phyloP scores from a whole-genome alignment of 352 stramenopile genomes.

The Phytopythium cucurbitacearum region DNA sequence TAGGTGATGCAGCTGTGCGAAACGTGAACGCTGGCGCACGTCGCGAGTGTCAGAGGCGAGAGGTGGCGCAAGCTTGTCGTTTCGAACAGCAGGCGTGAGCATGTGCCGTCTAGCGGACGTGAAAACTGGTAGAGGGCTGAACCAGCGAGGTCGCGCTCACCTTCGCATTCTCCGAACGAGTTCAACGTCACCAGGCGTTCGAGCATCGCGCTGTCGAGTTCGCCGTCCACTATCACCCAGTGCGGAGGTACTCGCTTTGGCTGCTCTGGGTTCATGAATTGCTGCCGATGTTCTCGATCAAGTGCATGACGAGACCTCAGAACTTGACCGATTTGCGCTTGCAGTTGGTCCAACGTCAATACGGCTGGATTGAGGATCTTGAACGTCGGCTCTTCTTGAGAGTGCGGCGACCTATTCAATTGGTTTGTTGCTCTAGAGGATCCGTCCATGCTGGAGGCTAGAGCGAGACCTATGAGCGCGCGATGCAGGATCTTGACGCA shows the following conservation, averaged over 20 bases:
- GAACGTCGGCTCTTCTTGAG: constrained; percentile 13
- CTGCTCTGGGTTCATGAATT: not conserved
- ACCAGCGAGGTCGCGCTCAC: not conserved
- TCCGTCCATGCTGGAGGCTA: constrained; percentile 4
- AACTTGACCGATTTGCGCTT: constrained; percentile 4
- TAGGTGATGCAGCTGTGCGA: constrained; percentile 11
- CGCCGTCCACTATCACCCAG: constrained; percentile 31
- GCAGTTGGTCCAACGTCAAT: constrained; percentile 27
- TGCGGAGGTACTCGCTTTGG: constrained; percentile 2
- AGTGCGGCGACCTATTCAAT: constrained; percentile 6
- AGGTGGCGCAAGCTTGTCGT: constrained; percentile 8
- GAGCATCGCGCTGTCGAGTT: constrained; percentile 17
- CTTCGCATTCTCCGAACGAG: not conserved
- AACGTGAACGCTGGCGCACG: constrained; percentile 16
- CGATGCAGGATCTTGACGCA: constrained; percentile 46
- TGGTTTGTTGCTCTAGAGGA: constrained; percentile 1
- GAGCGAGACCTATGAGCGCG: constrained; percentile 39
- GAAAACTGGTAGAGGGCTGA: not conserved
- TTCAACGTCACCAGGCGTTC: constrained; percentile 18
- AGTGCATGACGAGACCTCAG: not conserved
- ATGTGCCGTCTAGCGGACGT: no score
- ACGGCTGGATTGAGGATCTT: constrained; percentile 27
- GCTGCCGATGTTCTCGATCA: not conserved
- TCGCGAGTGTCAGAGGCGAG: constrained; percentile 17
- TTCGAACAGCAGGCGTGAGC: constrained; percentile 21